A percentile compares a stretch with the other conserved stretches of the same genome.
These are phyloP conservation scores for Turritis glabra DNA, from an alignment of 345 rosid species.

Conservation along the genomic window DNA sequence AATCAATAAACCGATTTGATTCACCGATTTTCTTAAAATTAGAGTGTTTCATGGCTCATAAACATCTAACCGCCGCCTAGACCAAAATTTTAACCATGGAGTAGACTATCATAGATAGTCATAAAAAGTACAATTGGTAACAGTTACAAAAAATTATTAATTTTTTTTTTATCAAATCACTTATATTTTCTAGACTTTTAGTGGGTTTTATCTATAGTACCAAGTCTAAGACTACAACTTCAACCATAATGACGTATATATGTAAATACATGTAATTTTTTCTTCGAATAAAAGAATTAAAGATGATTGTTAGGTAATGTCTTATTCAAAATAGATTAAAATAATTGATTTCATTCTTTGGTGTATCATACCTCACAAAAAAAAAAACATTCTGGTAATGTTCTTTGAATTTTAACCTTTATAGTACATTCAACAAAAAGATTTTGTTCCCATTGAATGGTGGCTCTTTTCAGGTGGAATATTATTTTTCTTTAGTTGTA, in stretches of 20 bases:
- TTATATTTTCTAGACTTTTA: no score
- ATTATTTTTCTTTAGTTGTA: conserved; percentile 21
- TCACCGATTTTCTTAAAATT: no score
- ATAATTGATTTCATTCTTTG: conserved; percentile 31
- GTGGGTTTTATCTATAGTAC: neutral
- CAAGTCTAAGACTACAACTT: neutral
- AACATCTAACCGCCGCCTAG: no score
- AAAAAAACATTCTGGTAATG: conserved; percentile 28
- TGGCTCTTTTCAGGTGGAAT: conserved; percentile 42
- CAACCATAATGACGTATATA: neutral
- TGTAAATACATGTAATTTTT: neutral
- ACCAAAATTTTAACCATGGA: no score
- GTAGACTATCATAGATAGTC: neutral
- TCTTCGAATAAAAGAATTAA: neutral
- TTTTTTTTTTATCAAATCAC: no score
- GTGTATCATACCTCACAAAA: conserved; percentile 36
- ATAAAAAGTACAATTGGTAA: conserved; percentile 13
- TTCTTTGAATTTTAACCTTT: conserved; percentile 38
- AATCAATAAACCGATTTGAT: no score
- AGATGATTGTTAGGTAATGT: conserved; percentile 26
- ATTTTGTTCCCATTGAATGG: conserved; percentile 45
- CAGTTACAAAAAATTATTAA: no score
- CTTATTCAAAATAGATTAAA: conserved; percentile 19
- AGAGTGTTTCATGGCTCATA: no score
- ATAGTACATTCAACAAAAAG: conserved; percentile 41